phyloP scores from a whole-genome alignment of 768 basidiomycete genomes.

The Baorangia bicolor region DNA sequence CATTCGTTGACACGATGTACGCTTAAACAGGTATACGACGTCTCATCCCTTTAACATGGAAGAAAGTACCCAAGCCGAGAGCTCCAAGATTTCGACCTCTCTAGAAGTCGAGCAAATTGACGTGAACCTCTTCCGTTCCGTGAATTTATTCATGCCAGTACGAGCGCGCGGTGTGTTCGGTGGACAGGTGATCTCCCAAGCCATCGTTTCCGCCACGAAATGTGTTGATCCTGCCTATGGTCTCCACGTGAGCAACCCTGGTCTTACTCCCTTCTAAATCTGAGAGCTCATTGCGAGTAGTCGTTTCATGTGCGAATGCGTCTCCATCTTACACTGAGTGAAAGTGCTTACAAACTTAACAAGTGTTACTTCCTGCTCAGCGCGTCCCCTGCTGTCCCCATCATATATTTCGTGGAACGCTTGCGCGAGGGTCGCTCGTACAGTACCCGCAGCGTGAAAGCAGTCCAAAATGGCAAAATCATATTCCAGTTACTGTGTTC shows the following conservation, averaged over 20 bases:
- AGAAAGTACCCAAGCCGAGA: slow-evolving; percentile 52
- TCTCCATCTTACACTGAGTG: not conserved
- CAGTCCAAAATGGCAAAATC: slow-evolving; percentile 51
- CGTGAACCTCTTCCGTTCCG: slow-evolving; percentile 74
- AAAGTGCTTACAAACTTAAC: slow-evolving; percentile 6
- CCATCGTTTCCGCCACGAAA: slow-evolving; percentile 76
- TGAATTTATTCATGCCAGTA: slow-evolving; percentile 62
- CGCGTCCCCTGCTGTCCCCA: slow-evolving; percentile 69
- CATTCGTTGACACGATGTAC: too few species aligned
- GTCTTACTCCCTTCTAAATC: not conserved
- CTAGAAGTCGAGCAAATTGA: slow-evolving; percentile 81
- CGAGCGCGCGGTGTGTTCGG: slow-evolving; percentile 77
- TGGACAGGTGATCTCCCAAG: slow-evolving; percentile 89
- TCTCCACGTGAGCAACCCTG: slow-evolving; percentile 59
- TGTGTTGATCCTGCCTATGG: slow-evolving; percentile 64
- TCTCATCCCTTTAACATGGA: slow-evolving; percentile 28
- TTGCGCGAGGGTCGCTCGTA: slow-evolving; percentile 76
- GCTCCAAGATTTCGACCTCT: slow-evolving; percentile 66
- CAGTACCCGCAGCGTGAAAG: slow-evolving; percentile 61
- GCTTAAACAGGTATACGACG: not conserved
- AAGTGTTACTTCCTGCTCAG: slow-evolving; percentile 83
- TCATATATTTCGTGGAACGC: slow-evolving; percentile 76
- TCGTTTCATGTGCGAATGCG: slow-evolving; percentile 64
- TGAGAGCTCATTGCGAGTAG: slow-evolving; percentile 32
- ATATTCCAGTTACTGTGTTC: slow-evolving; percentile 74